Percentiles rank a stretch among this genome's conserved stretches.
phyloP scores from a whole-genome alignment of 106 monocot species.

The Platanthera zijinensis region DNA sequence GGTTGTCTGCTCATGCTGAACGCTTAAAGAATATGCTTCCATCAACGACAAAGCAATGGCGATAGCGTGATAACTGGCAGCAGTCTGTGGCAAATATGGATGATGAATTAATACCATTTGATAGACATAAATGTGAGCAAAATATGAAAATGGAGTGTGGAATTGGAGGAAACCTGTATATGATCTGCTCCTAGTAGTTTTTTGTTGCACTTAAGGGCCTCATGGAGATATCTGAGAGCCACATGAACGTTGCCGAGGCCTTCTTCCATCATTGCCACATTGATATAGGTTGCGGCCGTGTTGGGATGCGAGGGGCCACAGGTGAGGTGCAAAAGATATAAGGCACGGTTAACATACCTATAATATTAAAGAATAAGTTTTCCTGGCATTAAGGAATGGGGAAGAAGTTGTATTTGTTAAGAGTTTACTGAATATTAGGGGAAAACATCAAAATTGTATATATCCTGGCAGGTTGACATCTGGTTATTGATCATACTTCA shows the following conservation, averaged over 20 bases:
- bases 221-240: conserved; percentile 88
- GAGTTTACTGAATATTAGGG: neutral
- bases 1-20: conserved; percentile 96
- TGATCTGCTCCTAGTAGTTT: conserved; percentile 89
- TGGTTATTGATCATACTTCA: too few species aligned
- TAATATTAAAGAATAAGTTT: neutral
- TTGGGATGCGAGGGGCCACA: conserved; percentile 98
- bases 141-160: neutral
- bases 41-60: conserved; percentile 93
- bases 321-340: conserved; percentile 85
- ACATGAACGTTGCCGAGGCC: conserved; percentile 92
- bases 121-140: neutral
- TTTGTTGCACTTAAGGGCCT: conserved; percentile 93
- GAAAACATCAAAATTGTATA: too few species aligned
- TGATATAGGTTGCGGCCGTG: conserved; percentile 96
- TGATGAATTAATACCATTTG: neutral
- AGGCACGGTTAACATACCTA: conserved; percentile 96
- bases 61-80: conserved; percentile 97
- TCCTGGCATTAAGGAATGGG: neutral
- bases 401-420: neutral
- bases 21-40: conserved; percentile 94
- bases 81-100: conserved; percentile 50
- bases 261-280: conserved; percentile 99
- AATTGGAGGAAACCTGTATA: conserved; percentile 54
- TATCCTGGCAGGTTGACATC: too few species aligned